Percentiles rank a stretch among this genome's conserved stretches.
These are phyloP conservation scores for Anthracocystis panici-leucophaei DNA, from an alignment of 1,284 basidiomycete genomes.

Conservation along the genomic window DNA sequence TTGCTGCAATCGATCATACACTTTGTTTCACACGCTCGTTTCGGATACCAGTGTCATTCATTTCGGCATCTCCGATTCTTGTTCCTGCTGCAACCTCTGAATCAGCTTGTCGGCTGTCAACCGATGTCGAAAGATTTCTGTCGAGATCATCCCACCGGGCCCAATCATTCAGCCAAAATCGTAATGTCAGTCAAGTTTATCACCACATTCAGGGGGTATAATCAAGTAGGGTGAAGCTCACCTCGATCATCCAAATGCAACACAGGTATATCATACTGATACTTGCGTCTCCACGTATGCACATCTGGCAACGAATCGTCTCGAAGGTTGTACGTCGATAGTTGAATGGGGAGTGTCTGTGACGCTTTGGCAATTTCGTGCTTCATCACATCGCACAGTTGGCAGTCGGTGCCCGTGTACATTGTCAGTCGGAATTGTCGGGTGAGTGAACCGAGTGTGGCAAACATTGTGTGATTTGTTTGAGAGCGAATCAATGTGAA, in stretches of 20 bases:
- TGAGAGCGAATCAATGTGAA: not conserved
- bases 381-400: slow-evolving; percentile 63
- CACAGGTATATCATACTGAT: slow-evolving; percentile 68
- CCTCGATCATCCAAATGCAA: slow-evolving; percentile 52
- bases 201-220: not conserved
- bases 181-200: not conserved
- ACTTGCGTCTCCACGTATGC: slow-evolving; percentile 62
- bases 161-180: not conserved
- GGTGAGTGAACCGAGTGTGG: slow-evolving; percentile 7
- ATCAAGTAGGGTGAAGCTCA: slow-evolving; percentile 1
- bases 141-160: not conserved
- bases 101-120: slow-evolving; percentile 33
- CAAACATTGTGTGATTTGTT: slow-evolving; percentile 11
- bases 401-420: slow-evolving; percentile 66
- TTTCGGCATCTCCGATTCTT: not conserved
- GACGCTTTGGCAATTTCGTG: slow-evolving; percentile 42
- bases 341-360: slow-evolving; percentile 36
- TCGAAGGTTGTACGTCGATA: slow-evolving; percentile 64
- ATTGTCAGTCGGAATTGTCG: slow-evolving; percentile 42
- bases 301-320: slow-evolving; percentile 58
- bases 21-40: no score
- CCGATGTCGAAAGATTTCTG: slow-evolving; percentile 52
- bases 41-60: not conserved
- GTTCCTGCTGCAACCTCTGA: slow-evolving; percentile 11
- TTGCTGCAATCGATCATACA: slow-evolving; percentile 8